Evolutionary conservation across 2,329 filamentous ascomycete genomes (phyloP).

Genomic region (Ophiostoma ulmi): DNA sequence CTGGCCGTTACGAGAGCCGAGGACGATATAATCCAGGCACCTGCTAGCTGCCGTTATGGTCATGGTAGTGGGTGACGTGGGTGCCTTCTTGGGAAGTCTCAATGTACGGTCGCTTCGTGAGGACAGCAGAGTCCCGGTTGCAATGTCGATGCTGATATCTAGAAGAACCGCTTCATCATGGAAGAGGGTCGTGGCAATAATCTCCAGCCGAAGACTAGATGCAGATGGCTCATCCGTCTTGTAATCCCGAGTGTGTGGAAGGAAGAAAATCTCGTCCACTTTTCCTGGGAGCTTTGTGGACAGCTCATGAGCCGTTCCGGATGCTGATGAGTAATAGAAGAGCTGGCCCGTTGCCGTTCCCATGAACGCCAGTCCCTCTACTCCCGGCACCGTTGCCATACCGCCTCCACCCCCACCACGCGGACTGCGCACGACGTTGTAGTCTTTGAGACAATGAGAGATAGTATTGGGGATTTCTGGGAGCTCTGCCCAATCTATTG

Average conservation of each 20-base stretch:
- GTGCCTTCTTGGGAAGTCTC: slow-evolving; percentile 17
- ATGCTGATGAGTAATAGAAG: slow-evolving; percentile 41
- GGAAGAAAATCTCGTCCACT: slow-evolving; percentile 47
- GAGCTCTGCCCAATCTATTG: slow-evolving; percentile 43
- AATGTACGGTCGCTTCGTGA: not conserved
- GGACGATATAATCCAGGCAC: slow-evolving; percentile 38
- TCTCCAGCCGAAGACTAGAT: not conserved
- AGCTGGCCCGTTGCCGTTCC: slow-evolving; percentile 47
- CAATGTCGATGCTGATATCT: slow-evolving; percentile 14
- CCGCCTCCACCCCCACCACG: slow-evolving; percentile 21
- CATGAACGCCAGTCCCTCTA: slow-evolving; percentile 40
- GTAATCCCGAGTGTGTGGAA: slow-evolving; percentile 30
- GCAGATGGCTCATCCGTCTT: not conserved
- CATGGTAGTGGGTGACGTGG: slow-evolving; percentile 16
- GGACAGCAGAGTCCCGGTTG: not conserved
- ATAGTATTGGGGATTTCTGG: slow-evolving; percentile 33
- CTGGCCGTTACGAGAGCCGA: slow-evolving; percentile 52
- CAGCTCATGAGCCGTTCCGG: slow-evolving; percentile 15
- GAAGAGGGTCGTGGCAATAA: slow-evolving; percentile 46
- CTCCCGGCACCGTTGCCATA: slow-evolving; percentile 25
- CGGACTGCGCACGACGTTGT: slow-evolving; percentile 43
- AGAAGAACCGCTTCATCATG: slow-evolving; percentile 36
- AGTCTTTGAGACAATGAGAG: slow-evolving; percentile 40
- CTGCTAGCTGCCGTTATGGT: slow-evolving; percentile 24
- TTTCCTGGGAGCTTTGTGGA: slow-evolving; percentile 43